Conservation (phyloP, 495 filamentous ascomycete species). For the Xylaria venustula region DNA sequence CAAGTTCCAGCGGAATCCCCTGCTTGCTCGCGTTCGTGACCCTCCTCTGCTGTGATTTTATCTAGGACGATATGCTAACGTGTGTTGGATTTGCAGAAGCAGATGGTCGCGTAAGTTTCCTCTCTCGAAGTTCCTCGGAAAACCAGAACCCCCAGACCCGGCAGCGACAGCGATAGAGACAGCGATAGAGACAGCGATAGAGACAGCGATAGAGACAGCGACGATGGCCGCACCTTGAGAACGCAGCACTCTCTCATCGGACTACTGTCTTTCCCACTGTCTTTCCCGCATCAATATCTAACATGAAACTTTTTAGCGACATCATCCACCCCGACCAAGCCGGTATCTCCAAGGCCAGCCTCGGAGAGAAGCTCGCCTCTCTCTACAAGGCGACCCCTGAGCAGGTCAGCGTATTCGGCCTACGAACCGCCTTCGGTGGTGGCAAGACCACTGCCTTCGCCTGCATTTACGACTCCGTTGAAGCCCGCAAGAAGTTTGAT, state of each 20-base stretch:
- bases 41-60: neutral
- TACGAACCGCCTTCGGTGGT: constrained; percentile 98
- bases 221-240: no score
- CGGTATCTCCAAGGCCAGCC: constrained; percentile 98
- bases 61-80: constrained; percentile 8
- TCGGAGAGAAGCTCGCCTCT: constrained; percentile 88
- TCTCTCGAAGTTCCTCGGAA: constrained; percentile 13
- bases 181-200: no score
- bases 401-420: constrained; percentile 93
- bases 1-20: constrained; percentile 99
- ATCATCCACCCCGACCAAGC: constrained; percentile 98
- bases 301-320: constrained; percentile 61
- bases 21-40: constrained; percentile 60
- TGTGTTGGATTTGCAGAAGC: constrained; percentile 51
- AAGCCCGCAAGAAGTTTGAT: constrained; percentile 99
- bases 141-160: neutral
- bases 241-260: neutral
- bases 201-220: no score
- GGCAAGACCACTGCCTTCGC: constrained; percentile 99
- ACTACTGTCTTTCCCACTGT: no score
- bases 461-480: constrained; percentile 93
- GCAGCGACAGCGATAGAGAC: neutral
- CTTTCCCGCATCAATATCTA: constrained; percentile 3
- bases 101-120: constrained; percentile 99
- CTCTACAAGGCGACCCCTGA: constrained; percentile 98